Conservation (phyloP, 83 land plant genomes). For the Thuja plicata region DNA sequence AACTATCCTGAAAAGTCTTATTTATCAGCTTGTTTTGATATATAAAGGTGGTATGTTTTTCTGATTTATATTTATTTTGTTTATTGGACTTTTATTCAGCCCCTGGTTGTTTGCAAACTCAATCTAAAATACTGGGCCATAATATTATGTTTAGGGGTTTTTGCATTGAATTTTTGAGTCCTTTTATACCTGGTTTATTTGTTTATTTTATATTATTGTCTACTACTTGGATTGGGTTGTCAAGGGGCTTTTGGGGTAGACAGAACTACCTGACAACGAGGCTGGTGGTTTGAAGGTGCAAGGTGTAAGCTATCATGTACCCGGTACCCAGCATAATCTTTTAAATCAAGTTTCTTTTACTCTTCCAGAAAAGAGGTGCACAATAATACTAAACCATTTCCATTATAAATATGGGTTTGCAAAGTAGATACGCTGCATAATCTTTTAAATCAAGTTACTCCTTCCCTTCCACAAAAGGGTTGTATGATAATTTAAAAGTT, state of each 20-base stretch:
- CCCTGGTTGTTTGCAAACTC: neutral
- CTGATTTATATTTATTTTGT: neutral
- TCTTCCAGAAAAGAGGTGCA: slow-evolving; percentile 81
- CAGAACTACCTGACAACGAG: neutral
- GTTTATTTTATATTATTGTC: neutral
- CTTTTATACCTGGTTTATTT: neutral
- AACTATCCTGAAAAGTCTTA: neutral
- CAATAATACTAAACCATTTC: neutral
- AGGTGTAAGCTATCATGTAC: slow-evolving; percentile 73
- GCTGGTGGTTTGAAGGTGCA: slow-evolving; percentile 49
- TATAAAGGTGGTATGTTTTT: neutral
- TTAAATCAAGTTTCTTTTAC: slow-evolving; percentile 74
- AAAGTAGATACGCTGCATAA: slow-evolving; percentile 53
- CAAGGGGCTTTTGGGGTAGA: neutral
- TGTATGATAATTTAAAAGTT: slow-evolving; percentile 12
- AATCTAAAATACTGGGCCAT: neutral
- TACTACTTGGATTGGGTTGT: neutral
- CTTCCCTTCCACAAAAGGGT: slow-evolving; percentile 83
- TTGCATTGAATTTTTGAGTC: neutral
- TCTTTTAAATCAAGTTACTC: slow-evolving; percentile 61
- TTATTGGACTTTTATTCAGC: neutral
- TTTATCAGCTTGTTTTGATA: neutral
- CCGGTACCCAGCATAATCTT: slow-evolving; percentile 71
- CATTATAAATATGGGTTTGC: neutral
- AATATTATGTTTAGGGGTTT: neutral